Base-by-base conservation (phyloP, 352 stramenopile genomes). In the Thraustochytrium sp. region DNA sequence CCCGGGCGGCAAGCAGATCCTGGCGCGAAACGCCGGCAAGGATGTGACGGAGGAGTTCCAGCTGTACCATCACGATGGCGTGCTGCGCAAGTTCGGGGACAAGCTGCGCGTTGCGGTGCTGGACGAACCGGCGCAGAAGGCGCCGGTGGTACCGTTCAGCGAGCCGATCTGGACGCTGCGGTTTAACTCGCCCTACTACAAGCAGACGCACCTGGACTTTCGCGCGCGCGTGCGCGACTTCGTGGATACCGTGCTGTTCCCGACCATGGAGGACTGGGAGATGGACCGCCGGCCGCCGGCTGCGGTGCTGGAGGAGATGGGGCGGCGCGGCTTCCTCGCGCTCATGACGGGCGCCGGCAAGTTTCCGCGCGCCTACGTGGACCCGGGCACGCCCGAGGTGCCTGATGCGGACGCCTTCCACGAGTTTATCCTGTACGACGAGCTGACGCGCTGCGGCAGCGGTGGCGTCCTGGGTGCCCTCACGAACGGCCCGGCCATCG, bases 241-340 rank as follows among this genome's bases (percentile, higher is more conserved):
- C 89, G 94, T 90, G 61, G 90, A 91, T 18, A 92, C 94, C 76
- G 87, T 94, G 59, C 84, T 87, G 40, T 21, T 49, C 11, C 53
- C 53, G 18, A 82, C 26, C 26, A 63, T 78, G 18, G 74, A 82
- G 29, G 74, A 82, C 18, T 82, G 74, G 53, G 62, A 82, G 53
- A 48, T 53, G 11, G 40, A 74, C 51, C 84, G 82, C 16, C 51
- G 62, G 0, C 90, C 94, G 82, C 93, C 94, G 85, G 93, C 93
- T 85, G 86, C 87, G 42, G 90, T 94, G 85, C 94, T 94, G 87
- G 90, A 93, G 84, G 89, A 91, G 37, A 92, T 90, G 86, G 91
- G 92, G 86, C 38, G 77, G 40, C 85, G 94, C 38, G 91, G 88
- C 40, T 90, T 93, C 80, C 76, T 87, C 40, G 85, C 86, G 72